Evolutionary conservation across 202 grass and related monocot genomes (phyloP).

Genomic region (Dendrocalamus latiflorus): DNA sequence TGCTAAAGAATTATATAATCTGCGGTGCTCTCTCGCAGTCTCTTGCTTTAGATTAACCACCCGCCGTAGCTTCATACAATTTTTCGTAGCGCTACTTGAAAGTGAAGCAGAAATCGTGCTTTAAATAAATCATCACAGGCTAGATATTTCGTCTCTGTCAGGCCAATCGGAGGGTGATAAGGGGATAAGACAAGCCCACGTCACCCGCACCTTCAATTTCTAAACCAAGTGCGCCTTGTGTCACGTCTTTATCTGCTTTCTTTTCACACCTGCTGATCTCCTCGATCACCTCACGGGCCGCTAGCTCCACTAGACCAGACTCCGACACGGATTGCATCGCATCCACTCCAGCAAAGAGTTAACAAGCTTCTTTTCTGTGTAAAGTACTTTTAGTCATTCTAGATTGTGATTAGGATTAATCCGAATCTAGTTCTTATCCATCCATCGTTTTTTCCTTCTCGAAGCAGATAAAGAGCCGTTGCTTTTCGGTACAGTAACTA

Average conservation of each 20-base stretch:
- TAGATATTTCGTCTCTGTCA: not conserved
- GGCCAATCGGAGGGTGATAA: slow-evolving; percentile 12
- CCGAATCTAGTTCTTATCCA: slow-evolving; percentile 16
- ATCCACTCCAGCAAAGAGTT: not conserved
- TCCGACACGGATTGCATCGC: not conserved
- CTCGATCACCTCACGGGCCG: not conserved
- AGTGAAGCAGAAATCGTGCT: too few species aligned
- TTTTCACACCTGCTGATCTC: not conserved
- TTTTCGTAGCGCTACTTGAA: too few species aligned
- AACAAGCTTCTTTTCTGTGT: slow-evolving; percentile 18
- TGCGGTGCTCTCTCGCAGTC: too few species aligned
- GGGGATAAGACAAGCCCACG: slow-evolving; percentile 20
- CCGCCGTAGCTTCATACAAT: too few species aligned
- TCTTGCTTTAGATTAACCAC: too few species aligned
- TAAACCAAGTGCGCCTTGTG: slow-evolving; percentile 18
- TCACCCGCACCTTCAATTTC: slow-evolving; percentile 4
- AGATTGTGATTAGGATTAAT: slow-evolving; percentile 19
- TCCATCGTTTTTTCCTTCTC: not conserved
- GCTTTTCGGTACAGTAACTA: too few species aligned
- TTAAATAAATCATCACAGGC: too few species aligned
- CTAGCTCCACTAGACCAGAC: not conserved
- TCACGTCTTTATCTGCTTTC: slow-evolving; percentile 14
- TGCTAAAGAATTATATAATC: too few species aligned
- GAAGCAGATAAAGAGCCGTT: too few species aligned
- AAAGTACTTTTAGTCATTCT: not conserved